Conservation (phyloP, 768 basidiomycete species). For the Agrocybe chaxingu region DNA sequence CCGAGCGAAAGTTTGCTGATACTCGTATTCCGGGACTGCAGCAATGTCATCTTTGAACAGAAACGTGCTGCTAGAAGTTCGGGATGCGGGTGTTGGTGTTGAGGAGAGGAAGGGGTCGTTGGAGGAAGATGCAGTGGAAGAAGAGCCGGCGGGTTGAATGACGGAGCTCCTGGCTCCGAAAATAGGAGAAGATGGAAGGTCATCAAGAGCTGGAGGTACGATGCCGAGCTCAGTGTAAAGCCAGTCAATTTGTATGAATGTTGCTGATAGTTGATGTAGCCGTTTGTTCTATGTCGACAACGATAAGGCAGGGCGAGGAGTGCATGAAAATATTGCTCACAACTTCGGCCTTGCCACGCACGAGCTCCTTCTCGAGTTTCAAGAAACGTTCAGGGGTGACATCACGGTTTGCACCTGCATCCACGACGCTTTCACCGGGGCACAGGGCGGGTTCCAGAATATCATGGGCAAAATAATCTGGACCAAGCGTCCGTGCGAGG, state of each 20-base stretch:
- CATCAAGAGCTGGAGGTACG: slow-evolving; percentile 52
- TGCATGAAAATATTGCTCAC: slow-evolving; percentile 39
- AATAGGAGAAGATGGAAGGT: slow-evolving; percentile 30
- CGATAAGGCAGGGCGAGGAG: neutral
- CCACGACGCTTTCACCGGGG: slow-evolving; percentile 33
- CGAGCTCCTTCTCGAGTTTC: slow-evolving; percentile 79
- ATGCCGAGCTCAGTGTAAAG: slow-evolving; percentile 82
- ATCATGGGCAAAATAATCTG: slow-evolving; percentile 56
- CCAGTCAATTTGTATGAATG: slow-evolving; percentile 78
- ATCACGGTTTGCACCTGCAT: slow-evolving; percentile 50
- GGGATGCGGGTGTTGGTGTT: slow-evolving; percentile 50
- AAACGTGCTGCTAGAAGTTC: slow-evolving; percentile 31
- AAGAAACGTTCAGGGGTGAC: slow-evolving; percentile 80
- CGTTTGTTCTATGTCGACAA: slow-evolving; percentile 55
- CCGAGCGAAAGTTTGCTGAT: slow-evolving; percentile 56
- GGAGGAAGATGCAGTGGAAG: slow-evolving; percentile 34
- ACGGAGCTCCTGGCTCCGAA: slow-evolving; percentile 23
- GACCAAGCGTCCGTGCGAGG: slow-evolving; percentile 59
- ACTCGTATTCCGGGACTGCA: slow-evolving; percentile 37
- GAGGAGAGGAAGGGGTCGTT: slow-evolving; percentile 46
- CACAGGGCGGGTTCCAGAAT: slow-evolving; percentile 46
- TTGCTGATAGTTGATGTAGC: slow-evolving; percentile 55
- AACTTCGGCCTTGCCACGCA: slow-evolving; percentile 83
- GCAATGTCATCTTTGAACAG: slow-evolving; percentile 33
- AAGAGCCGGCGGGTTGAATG: slow-evolving; percentile 26